Percentiles rank a stretch among this genome's conserved stretches.
Evolutionary conservation across 1,139 yeast genomes (phyloP).

Genomic region (Scheffersomyces lignicola): DNA sequence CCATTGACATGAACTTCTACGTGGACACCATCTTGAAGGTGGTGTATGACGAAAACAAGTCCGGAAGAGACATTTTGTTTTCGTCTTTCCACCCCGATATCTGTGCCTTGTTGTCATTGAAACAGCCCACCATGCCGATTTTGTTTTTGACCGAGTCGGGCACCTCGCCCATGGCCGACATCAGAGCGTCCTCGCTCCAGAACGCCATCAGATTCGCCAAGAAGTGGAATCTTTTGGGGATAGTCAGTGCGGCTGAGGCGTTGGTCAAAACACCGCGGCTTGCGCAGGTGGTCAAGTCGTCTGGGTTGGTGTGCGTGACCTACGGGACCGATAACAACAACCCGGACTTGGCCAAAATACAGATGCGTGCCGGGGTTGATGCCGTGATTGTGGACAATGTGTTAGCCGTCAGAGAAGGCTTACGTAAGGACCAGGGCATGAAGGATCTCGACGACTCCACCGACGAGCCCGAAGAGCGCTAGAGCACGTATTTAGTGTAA

Average conservation of each 20-base stretch:
- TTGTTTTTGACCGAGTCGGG: conserved; percentile 90
- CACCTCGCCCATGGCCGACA: conserved; percentile 79
- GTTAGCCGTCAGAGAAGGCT: conserved; percentile 84
- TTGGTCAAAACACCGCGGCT: conserved; percentile 84
- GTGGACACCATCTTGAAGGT: conserved; percentile 79
- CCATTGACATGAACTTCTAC: conserved; percentile 82
- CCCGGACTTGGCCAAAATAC: conserved; percentile 81
- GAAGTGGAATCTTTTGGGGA: conserved; percentile 89
- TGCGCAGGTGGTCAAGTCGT: conserved; percentile 83
- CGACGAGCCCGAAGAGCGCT: too few species aligned
- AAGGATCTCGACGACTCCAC: conserved; percentile 13
- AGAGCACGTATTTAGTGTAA: too few species aligned
- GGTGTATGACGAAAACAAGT: conserved; percentile 72
- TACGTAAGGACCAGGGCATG: conserved; percentile 40
- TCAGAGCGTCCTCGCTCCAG: conserved; percentile 84
- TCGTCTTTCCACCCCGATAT: conserved; percentile 96
- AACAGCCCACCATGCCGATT: conserved; percentile 92
- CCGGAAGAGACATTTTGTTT: conserved; percentile 83
- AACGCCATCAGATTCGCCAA: conserved; percentile 90
- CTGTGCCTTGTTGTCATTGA: conserved; percentile 79
- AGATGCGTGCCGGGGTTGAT: conserved; percentile 93
- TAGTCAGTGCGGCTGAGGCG: conserved; percentile 87
- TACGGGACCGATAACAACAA: conserved; percentile 85
- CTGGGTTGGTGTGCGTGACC: conserved; percentile 91
- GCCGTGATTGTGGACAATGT: conserved; percentile 97